Evolutionary conservation across 768 basidiomycete genomes (phyloP), one percentile per base, ranked within the genome.

Genomic region (Clathrus columnatus): DNA sequence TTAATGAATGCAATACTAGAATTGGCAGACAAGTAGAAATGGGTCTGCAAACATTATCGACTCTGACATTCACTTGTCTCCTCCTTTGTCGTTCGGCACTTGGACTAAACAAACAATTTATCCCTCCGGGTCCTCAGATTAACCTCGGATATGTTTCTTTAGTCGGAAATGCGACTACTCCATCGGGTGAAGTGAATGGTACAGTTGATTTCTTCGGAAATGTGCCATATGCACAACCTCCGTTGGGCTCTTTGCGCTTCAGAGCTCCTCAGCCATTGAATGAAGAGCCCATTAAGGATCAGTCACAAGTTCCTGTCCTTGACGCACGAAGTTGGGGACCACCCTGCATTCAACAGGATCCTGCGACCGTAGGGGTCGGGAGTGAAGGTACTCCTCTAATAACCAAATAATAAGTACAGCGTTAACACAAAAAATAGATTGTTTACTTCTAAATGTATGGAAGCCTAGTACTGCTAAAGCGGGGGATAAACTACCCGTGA

Each of bases 171-270:
- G 63, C 67, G 2, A 72, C 73, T 2, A 69, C 72, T 17, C 70
- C 73, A 5, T 56, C 67, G 7, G 74, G 75, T 2, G 27, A 65
- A 5, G 28, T 45, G 7, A 64, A 70, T 48, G 68, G 70, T 2
- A 64, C 72, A 11, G 76, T 76, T 23, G 64, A 68, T 7, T 75
- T 75, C 61, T 78, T 55, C 50, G 73, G 56, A 73, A 78, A 74
- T 17, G 78, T 83, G 43, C 80, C 79, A 0, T 83, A 70, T 54
- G 79, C 77, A 27, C 72, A 81, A 57, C 75, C 79, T 7, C 80
- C 81, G 16, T 51, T 80, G 28, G 78, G 78, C 3, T 56, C 69
- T 29, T 59, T 78, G 21, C 72, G 80, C 27, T 70, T 81, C 51
- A 61, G 73, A 43, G 69, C 70, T 16, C 73, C 75, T 1, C 61